Evolutionary conservation across 768 basidiomycete species (phyloP), one percentile per base, ranked within the genome.

Genomic region (Dendrothele bispora): DNA sequence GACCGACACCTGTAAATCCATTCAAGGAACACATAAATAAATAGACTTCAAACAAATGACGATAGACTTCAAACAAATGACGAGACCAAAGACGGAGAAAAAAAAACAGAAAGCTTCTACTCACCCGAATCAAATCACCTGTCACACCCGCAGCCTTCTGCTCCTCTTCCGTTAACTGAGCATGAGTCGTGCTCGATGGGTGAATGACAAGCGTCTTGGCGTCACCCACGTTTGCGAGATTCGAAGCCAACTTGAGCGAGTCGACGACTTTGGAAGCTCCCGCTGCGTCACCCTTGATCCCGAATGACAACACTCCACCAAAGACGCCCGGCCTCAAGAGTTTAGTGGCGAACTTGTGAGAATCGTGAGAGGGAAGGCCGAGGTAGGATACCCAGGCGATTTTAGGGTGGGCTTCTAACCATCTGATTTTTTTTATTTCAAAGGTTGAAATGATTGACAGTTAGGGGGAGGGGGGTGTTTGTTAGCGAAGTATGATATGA

Each of bases 151-250:
- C 58, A 5, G 61, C 54, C 18, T 66, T n/a, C 55, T 74, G 73
- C 57, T 84, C 83, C 36, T 73, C 68, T 3, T 61, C 62, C 1
- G 64, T 62, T 43, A 84, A 61, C 58, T 84, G 83, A 54, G 78
- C 68, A 54, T 84, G 84, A 5, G 83, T 84, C 36, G 83, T 83
- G 14, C 71, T 67, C 11, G 71, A 71, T 1, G 83, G 81, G 50
- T 80, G 78, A 45, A 85, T 80, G 22, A 82, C 80, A 3, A 84
- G 72, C 7, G 79, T 82, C 66, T 84, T 84, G 18, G 79, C 73
- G 38, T 80, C 78, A 1, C 62, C 66, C 11, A 69, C 57, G 36
- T 71, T 72, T 7, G 66, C 66, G 7, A 71, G 59, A 32, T 69
- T 61, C 39, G 63, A 64, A 10, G 64, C 64, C 3, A 75, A 60